A percentile compares a stretch with the other conserved stretches of the same genome.
Conservation (phyloP, 140 eudicot species). For the Artemisia princeps region DNA sequence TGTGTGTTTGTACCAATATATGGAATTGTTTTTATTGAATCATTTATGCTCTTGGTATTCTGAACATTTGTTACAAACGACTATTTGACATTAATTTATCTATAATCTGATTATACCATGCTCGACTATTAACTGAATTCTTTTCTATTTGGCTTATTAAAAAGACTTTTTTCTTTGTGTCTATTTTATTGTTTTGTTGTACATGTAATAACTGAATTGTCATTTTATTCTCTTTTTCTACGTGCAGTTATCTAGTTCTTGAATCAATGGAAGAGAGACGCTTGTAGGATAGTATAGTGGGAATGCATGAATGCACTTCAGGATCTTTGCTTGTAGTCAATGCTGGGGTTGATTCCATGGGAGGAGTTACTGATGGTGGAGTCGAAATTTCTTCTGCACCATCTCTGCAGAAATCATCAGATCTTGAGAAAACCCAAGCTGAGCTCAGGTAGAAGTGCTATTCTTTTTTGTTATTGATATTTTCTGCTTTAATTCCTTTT, state of each 20-base stretch:
- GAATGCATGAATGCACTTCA: constrained; percentile 45
- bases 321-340: constrained; percentile 43
- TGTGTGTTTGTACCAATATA: too few species aligned
- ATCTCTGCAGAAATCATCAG: constrained; percentile 58
- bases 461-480: constrained; percentile 11
- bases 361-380: constrained; percentile 84
- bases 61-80: too few species aligned
- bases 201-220: not conserved
- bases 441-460: constrained; percentile 57
- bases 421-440: constrained; percentile 76
- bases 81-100: too few species aligned
- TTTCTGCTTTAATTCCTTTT: not conserved
- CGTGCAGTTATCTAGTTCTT: constrained; percentile 21
- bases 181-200: not conserved
- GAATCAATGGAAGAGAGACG: constrained; percentile 38
- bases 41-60: too few species aligned
- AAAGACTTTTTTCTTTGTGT: not conserved
- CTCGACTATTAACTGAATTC: too few species aligned
- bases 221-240: constrained; percentile 2
- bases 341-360: constrained; percentile 97
- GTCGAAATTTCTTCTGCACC: constrained; percentile 59
- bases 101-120: too few species aligned
- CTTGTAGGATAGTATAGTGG: constrained; percentile 38
- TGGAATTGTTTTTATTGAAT: too few species aligned
- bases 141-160: too few species aligned